Percentiles rank a stretch among this genome's conserved stretches.
These are phyloP conservation scores for Boletus vinaceobasis DNA, from an alignment of 768 basidiomycete species.

Conservation along the genomic window DNA sequence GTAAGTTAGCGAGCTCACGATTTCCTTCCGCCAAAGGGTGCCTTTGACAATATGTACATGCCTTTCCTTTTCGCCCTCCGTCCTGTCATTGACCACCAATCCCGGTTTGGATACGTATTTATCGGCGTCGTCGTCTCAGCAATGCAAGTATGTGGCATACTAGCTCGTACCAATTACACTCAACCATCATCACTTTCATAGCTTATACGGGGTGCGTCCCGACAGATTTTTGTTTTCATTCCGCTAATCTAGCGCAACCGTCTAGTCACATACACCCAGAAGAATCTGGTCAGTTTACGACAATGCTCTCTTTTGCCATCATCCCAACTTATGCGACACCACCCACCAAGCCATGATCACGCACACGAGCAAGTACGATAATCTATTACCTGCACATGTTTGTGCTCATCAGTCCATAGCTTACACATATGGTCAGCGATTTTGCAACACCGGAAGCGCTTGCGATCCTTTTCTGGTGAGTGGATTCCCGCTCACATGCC, in stretches of 20 bases:
- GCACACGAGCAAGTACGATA: constrained; percentile 42
- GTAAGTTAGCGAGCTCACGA: too few relatives aligned
- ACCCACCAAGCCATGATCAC: constrained; percentile 56
- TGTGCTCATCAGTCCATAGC: constrained; percentile 28
- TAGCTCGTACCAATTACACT: neutral
- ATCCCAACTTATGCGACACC: constrained; percentile 34
- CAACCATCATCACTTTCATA: constrained; percentile 16
- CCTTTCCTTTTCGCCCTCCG: neutral
- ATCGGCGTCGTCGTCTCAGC: constrained; percentile 53
- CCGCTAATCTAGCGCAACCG: constrained; percentile 4
- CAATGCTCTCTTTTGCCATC: neutral
- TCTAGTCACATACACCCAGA: constrained; percentile 54
- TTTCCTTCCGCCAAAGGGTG: constrained; percentile 11
- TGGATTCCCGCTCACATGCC: neutral
- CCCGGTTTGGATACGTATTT: constrained; percentile 49
- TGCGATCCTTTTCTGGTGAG: constrained; percentile 44
- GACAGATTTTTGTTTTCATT: neutral
- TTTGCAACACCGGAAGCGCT: constrained; percentile 33
- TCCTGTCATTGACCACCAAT: neutral
- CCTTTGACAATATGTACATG: constrained; percentile 40
- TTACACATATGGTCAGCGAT: constrained; percentile 45
- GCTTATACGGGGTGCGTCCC: constrained; percentile 48
- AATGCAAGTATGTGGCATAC: constrained; percentile 35
- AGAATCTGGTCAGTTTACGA: constrained; percentile 39
- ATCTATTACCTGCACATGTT: too few relatives aligned